These are phyloP conservation scores for Trifolium fragiferum DNA, from an alignment of 306 rosid species.

Conservation along the genomic window DNA sequence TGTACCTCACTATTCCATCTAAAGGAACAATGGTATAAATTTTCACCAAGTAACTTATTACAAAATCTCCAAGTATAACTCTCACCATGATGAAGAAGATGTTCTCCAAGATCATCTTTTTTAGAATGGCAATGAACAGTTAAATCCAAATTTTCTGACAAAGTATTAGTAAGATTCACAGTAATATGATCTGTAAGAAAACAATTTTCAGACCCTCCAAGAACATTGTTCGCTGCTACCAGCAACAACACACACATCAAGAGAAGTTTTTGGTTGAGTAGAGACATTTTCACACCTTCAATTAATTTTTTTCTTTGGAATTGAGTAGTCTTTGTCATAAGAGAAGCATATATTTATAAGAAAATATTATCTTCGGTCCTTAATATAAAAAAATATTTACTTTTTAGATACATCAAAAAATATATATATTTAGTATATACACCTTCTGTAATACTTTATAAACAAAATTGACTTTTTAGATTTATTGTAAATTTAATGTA, in stretches of 20 bases:
- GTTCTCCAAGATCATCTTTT: not conserved
- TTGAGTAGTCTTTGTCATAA: too few relatives aligned
- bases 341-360: too few relatives aligned
- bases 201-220: not conserved
- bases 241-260: not conserved
- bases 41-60: not conserved
- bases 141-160: not conserved
- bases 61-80: not conserved
- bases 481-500: too few relatives aligned
- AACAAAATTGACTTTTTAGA: too few relatives aligned
- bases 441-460: too few relatives aligned
- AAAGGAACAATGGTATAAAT: not conserved
- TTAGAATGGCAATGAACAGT: slow-evolving; percentile 5
- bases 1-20: not conserved
- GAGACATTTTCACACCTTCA: not conserved
- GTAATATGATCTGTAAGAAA: too few relatives aligned
- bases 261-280: not conserved
- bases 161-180: not conserved
- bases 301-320: not conserved
- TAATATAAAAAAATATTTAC: too few relatives aligned
- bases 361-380: too few relatives aligned
- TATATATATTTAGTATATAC: too few relatives aligned
- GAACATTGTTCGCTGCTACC: not conserved
- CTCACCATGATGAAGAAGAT: not conserved
- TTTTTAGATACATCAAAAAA: too few relatives aligned